These are phyloP conservation scores for Glutinoglossum americanum DNA, from an alignment of 495 filamentous ascomycete genomes.

Conservation along the genomic window DNA sequence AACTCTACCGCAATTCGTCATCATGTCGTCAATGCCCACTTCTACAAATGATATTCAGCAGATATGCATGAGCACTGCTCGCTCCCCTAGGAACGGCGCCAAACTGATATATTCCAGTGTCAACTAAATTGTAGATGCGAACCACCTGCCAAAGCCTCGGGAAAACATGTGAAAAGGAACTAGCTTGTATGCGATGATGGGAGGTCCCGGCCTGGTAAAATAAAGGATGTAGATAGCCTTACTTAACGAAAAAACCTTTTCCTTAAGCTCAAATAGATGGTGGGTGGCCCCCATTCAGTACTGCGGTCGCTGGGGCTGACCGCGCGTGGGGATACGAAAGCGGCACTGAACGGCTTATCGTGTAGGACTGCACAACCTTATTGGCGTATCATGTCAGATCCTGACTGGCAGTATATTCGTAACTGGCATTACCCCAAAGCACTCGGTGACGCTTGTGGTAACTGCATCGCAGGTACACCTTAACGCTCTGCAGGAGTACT, in stretches of 20 bases:
- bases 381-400: neutral
- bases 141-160: neutral
- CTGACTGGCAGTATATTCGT: neutral
- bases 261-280: neutral
- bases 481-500: conserved; percentile 8
- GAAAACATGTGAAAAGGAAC: neutral
- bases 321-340: too few relatives aligned
- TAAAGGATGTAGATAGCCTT: neutral
- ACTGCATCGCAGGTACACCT: conserved; percentile 4
- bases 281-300: neutral
- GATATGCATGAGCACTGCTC: too few relatives aligned
- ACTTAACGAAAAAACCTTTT: neutral
- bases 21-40: too few relatives aligned
- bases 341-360: neutral
- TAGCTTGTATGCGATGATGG: neutral
- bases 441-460: neutral
- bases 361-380: neutral
- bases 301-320: neutral
- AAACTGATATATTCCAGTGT: too few relatives aligned
- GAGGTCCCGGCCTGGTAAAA: neutral
- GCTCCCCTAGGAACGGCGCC: too few relatives aligned
- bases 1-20: too few relatives aligned
- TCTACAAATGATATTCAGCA: too few relatives aligned
- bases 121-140: neutral
- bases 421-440: neutral